phyloP scores from a whole-genome alignment of 1,284 basidiomycete genomes.

The Naganishia cerealis region DNA sequence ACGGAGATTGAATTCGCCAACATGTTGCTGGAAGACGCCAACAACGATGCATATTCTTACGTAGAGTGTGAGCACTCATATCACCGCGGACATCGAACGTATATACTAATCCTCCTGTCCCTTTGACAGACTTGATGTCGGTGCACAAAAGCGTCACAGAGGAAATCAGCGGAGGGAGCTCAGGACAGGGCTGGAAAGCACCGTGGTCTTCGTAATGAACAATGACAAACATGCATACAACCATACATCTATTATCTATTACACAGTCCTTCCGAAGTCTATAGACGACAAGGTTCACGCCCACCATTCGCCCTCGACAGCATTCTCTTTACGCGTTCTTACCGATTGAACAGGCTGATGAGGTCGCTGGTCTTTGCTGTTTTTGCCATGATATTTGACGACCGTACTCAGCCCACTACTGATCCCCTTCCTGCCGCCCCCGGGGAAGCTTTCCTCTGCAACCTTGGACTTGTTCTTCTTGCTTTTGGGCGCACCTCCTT shows the following conservation, averaged over 20 bases:
- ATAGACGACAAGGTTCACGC: neutral
- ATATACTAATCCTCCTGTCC: neutral
- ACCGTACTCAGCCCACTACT: conserved; percentile 71
- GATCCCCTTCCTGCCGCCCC: conserved; percentile 65
- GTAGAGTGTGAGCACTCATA: conserved; percentile 67
- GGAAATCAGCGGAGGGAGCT: conserved; percentile 49
- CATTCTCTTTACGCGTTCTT: conserved; percentile 23
- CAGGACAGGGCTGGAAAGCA: conserved; percentile 47
- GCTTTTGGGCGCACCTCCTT: conserved; percentile 36
- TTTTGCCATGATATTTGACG: conserved; percentile 43
- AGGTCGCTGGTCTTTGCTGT: conserved; percentile 8
- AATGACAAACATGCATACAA: conserved; percentile 14
- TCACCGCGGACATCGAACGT: conserved; percentile 33
- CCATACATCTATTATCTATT: neutral
- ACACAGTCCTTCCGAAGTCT: neutral
- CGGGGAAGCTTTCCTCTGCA: conserved; percentile 53
- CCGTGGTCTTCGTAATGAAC: conserved; percentile 15
- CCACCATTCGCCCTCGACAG: conserved; percentile 26
- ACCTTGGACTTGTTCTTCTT: conserved; percentile 35
- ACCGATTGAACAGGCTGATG: conserved; percentile 6
- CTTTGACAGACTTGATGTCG: conserved; percentile 47
- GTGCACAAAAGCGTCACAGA: conserved; percentile 54
- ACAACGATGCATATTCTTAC: conserved; percentile 90
- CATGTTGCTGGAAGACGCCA: conserved; percentile 94
- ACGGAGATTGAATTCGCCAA: conserved; percentile 95